phyloP scores from a whole-genome alignment of 176 grass and related monocot species.

The Poa annua region DNA sequence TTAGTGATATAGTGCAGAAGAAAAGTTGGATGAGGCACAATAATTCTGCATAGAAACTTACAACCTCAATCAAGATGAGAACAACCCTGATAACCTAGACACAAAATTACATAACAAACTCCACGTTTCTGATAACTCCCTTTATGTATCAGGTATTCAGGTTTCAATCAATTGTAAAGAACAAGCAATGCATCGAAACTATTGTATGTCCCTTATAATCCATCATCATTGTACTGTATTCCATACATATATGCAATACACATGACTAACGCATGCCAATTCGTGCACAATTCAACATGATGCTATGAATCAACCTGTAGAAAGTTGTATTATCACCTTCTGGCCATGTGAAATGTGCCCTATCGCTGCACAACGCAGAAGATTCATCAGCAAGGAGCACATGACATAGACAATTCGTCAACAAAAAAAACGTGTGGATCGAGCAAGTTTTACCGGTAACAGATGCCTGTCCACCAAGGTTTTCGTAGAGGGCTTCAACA shows the following conservation, averaged over 20 bases:
- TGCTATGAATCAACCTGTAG: neutral
- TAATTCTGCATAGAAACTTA: neutral
- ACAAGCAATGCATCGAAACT: neutral
- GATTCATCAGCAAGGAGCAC: neutral
- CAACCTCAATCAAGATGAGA: neutral
- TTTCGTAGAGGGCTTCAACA: constrained; percentile 67
- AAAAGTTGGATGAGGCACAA: neutral
- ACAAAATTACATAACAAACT: neutral
- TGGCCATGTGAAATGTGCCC: constrained; percentile 69
- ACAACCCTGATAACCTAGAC: neutral
- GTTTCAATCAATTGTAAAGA: neutral
- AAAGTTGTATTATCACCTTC: constrained; percentile 57
- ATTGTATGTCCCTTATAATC: neutral
- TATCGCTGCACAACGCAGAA: constrained; percentile 56
- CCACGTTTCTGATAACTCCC: neutral
- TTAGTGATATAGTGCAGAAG: neutral
- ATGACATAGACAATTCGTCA: neutral
- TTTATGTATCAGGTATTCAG: too few species aligned
- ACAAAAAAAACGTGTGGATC: neutral
- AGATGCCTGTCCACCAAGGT: constrained; percentile 73
- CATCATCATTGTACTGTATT: neutral
- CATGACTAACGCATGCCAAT: neutral
- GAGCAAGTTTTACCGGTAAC: constrained; percentile 59
- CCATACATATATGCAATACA: neutral
- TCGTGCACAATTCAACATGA: neutral